phyloP scores from a whole-genome alignment of 2,329 filamentous ascomycete genomes.

The Phoma sp. region DNA sequence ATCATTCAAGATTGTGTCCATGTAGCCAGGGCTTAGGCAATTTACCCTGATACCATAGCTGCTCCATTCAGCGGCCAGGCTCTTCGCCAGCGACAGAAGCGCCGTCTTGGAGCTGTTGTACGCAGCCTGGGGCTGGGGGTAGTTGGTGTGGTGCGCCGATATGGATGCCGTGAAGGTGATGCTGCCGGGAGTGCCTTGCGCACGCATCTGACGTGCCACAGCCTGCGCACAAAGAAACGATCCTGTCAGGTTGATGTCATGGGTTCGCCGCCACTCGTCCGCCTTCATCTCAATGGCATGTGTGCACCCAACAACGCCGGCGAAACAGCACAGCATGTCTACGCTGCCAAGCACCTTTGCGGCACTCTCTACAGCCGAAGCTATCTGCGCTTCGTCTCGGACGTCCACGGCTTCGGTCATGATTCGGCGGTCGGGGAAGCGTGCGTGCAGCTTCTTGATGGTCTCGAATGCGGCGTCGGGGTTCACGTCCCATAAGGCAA shows the following conservation, averaged over 20 bases:
- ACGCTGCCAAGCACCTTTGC: conserved; percentile 57
- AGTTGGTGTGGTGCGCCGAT: conserved; percentile 72
- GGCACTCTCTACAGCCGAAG: conserved; percentile 45
- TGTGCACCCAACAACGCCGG: conserved; percentile 69
- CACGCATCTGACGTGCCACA: conserved; percentile 52
- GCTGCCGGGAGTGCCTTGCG: conserved; percentile 59
- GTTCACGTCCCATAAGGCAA: conserved; percentile 67
- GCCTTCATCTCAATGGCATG: conserved; percentile 65
- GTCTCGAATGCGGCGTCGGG: conserved; percentile 50
- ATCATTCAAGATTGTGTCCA: conserved; percentile 77
- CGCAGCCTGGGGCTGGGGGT: conserved; percentile 71
- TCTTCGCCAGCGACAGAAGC: conserved; percentile 66
- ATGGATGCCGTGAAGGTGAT: conserved; percentile 73
- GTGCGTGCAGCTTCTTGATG: conserved; percentile 55
- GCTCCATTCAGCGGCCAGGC: conserved; percentile 75
- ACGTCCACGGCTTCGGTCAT: conserved; percentile 63
- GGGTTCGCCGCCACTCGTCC: conserved; percentile 65
- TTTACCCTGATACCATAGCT: conserved; percentile 74
- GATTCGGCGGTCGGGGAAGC: conserved; percentile 63
- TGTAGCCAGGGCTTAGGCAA: conserved; percentile 74
- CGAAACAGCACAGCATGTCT: conserved; percentile 67
- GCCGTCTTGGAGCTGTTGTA: conserved; percentile 78
- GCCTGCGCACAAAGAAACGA: conserved; percentile 74
- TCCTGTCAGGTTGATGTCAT: conserved; percentile 76
- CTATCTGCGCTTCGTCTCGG: conserved; percentile 59